Evolutionary conservation across 805 yeast genomes (phyloP).

Genomic region (Vanderwaltozyma tropicalis): DNA sequence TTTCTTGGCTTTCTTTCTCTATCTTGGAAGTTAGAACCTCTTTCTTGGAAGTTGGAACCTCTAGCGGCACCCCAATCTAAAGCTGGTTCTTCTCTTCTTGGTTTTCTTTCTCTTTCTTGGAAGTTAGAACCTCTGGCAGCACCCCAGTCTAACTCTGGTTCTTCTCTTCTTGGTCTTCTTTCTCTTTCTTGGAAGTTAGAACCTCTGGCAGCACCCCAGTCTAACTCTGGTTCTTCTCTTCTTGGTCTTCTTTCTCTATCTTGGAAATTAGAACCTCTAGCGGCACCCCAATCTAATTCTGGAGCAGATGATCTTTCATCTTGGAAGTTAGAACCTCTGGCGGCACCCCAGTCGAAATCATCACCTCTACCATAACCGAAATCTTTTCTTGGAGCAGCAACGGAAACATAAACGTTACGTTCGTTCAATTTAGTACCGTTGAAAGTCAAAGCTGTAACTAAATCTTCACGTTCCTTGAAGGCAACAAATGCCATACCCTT

Average conservation of each 20-base stretch:
- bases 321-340: constrained; percentile 26
- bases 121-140: constrained; percentile 32
- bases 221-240: constrained; percentile 29
- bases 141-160: constrained; percentile 54
- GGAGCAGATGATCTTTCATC: constrained; percentile 30
- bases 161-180: constrained; percentile 29
- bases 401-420: constrained; percentile 63
- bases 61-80: constrained; percentile 46
- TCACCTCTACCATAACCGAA: constrained; percentile 33
- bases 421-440: constrained; percentile 62
- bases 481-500: constrained; percentile 87
- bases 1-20: constrained; percentile 18
- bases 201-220: constrained; percentile 29
- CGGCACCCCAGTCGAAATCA: constrained; percentile 40
- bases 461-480: constrained; percentile 64
- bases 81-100: constrained; percentile 33
- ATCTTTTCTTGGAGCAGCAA: constrained; percentile 58
- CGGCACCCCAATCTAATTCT: constrained; percentile 42
- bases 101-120: constrained; percentile 16
- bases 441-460: constrained; percentile 61
- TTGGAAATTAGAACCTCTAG: constrained; percentile 37
- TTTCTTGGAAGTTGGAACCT: constrained; percentile 31
- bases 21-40: constrained; percentile 29
- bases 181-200: constrained; percentile 28
- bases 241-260: constrained; percentile 24